Evolutionary conservation across 805 yeast species (phyloP).

Genomic region (Nakazawaea sp.): DNA sequence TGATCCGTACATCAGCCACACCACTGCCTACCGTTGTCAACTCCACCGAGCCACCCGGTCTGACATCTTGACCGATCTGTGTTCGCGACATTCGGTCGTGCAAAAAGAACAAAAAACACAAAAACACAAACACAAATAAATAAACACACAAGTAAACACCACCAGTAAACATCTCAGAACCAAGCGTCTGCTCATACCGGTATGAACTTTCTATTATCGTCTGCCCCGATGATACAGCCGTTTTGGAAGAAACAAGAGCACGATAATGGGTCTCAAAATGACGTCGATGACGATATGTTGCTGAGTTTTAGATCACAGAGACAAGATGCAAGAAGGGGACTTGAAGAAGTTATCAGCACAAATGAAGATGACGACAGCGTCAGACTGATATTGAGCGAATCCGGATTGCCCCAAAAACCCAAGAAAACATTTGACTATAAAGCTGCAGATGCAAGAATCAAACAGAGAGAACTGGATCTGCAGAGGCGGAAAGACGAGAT

Average conservation of each 20-base stretch:
- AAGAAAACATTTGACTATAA: conserved; percentile 2
- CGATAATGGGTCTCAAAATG: too few relatives aligned
- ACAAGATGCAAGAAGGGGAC: conserved; percentile 1
- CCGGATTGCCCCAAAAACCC: conserved; percentile 2
- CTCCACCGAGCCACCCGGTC: too few relatives aligned
- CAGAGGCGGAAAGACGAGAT: conserved; percentile 3
- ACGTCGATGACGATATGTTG: conserved; percentile 1
- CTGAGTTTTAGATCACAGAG: neutral
- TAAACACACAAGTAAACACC: too few relatives aligned
- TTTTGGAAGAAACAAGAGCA: too few relatives aligned
- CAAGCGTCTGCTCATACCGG: too few relatives aligned
- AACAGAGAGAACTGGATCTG: conserved; percentile 1
- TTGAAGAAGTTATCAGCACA: conserved; percentile 1
- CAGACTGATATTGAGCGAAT: conserved; percentile 3
- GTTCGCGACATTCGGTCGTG: too few relatives aligned
- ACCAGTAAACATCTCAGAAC: too few relatives aligned
- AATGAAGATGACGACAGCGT: conserved; percentile 6
- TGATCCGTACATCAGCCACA: neutral
- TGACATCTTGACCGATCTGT: too few relatives aligned
- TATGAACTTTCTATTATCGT: neutral
- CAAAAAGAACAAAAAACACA: too few relatives aligned
- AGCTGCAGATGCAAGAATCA: conserved; percentile 1
- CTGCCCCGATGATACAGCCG: too few relatives aligned
- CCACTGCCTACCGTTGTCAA: too few relatives aligned
- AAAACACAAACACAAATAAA: too few relatives aligned